Percentiles rank a stretch among this genome's conserved stretches.
Conservation (phyloP, 257 asterid genomes). For the Solanum neorickii region DNA sequence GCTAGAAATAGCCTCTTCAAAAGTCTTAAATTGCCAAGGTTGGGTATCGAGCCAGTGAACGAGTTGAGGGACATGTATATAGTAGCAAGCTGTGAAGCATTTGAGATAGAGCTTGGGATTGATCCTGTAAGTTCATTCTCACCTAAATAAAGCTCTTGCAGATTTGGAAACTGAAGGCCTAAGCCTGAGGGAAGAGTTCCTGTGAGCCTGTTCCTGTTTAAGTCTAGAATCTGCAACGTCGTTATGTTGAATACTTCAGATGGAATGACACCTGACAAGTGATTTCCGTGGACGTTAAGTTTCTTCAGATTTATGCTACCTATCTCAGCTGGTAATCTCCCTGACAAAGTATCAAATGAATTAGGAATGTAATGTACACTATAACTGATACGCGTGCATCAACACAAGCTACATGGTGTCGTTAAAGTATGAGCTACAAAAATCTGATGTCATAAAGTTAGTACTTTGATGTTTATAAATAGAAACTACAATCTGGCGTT, state of each 20-base stretch:
- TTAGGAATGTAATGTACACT: not conserved
- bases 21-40: not conserved
- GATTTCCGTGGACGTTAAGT: not conserved
- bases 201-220: not conserved
- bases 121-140: not conserved
- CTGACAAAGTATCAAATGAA: not conserved
- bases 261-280: not conserved
- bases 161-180: not conserved
- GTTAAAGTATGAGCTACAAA: not conserved
- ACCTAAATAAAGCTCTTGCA: not conserved
- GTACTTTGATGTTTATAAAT: not conserved
- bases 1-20: not conserved
- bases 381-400: not conserved
- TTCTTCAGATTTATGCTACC: not conserved
- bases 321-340: not conserved
- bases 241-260: not conserved
- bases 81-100: not conserved
- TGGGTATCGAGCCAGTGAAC: not conserved
- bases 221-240: not conserved
- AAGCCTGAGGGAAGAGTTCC: not conserved
- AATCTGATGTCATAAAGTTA: not conserved
- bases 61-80: not conserved
- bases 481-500: not conserved
- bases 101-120: not conserved
- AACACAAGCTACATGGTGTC: not conserved